Evolutionary conservation across 192 early-diverging fungal genomes (phyloP).

Genomic region (Coemansia sp.): DNA sequence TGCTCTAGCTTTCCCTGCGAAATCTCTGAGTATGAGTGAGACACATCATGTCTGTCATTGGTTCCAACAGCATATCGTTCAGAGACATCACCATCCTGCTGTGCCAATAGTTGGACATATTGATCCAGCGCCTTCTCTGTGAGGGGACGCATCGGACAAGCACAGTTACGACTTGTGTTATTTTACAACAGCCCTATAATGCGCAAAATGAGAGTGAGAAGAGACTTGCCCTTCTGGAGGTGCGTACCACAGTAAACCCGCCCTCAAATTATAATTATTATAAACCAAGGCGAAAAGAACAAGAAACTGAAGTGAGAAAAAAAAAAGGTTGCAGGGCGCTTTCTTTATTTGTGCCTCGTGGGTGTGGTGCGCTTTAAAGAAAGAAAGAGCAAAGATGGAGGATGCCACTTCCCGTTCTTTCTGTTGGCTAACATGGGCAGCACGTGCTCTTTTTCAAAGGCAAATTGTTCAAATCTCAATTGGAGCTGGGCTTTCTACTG

Average conservation of each 20-base stretch:
- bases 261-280: not conserved
- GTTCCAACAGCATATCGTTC: conserved; percentile 6
- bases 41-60: not conserved
- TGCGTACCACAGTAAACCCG: not conserved
- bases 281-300: not conserved
- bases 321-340: not conserved
- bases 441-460: not conserved
- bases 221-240: not conserved
- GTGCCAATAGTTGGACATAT: conserved; percentile 12
- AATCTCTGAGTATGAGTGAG: conserved; percentile 12
- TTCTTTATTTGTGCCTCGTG: not conserved
- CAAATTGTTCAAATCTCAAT: not conserved
- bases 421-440: not conserved
- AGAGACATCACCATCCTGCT: conserved; percentile 3
- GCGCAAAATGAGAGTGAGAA: not conserved
- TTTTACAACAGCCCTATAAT: not conserved
- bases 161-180: not conserved
- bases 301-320: not conserved
- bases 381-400: not conserved
- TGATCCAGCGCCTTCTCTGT: conserved; percentile 30
- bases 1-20: conserved; percentile 33
- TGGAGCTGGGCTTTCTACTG: not conserved
- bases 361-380: not conserved
- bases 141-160: conserved; percentile 17
- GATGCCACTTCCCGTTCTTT: not conserved